Conservation (phyloP, 2,329 filamentous ascomycete species). For the Ustilaginoidea virens region DNA sequence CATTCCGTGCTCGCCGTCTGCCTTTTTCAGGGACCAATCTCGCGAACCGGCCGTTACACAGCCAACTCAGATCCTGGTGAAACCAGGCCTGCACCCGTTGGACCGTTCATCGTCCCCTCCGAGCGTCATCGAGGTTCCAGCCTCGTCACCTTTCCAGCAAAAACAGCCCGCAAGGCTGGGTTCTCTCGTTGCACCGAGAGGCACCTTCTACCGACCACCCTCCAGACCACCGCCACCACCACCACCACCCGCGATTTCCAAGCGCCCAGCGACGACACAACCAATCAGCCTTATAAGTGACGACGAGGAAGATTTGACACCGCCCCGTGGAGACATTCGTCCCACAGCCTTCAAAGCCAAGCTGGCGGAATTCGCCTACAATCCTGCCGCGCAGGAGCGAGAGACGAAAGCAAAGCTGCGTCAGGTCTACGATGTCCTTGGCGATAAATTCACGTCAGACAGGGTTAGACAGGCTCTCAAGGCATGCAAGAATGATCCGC, state of each 20-base stretch:
- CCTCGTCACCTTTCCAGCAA: slow-evolving; percentile 61
- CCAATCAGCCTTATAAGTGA: slow-evolving; percentile 34
- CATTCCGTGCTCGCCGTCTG: slow-evolving; percentile 27
- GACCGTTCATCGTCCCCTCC: slow-evolving; percentile 26
- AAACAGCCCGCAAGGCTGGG: slow-evolving; percentile 20
- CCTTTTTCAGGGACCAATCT: slow-evolving; percentile 15
- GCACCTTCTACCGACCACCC: slow-evolving; percentile 51
- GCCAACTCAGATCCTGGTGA: slow-evolving; percentile 30
- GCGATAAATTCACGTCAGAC: slow-evolving; percentile 14
- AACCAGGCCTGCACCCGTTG: slow-evolving; percentile 16
- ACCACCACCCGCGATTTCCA: slow-evolving; percentile 12
- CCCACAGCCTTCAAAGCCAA: slow-evolving; percentile 39
- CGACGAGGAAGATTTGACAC: slow-evolving; percentile 28
- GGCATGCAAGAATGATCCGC: slow-evolving; percentile 17
- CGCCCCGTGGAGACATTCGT: slow-evolving; percentile 43
- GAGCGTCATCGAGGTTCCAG: slow-evolving; percentile 58
- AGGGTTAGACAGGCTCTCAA: slow-evolving; percentile 18
- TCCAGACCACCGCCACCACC: slow-evolving; percentile 37
- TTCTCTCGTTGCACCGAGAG: slow-evolving; percentile 57
- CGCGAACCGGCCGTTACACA: slow-evolving; percentile 19
- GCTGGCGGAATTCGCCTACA: slow-evolving; percentile 27
- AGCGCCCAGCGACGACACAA: slow-evolving; percentile 20
- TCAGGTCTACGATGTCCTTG: slow-evolving; percentile 21
- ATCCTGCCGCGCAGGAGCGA: slow-evolving; percentile 26
- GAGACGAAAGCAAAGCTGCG: slow-evolving; percentile 19